These are phyloP conservation scores for Clitocybe nebularis DNA, from an alignment of 1,284 basidiomycete species.

Conservation along the genomic window DNA sequence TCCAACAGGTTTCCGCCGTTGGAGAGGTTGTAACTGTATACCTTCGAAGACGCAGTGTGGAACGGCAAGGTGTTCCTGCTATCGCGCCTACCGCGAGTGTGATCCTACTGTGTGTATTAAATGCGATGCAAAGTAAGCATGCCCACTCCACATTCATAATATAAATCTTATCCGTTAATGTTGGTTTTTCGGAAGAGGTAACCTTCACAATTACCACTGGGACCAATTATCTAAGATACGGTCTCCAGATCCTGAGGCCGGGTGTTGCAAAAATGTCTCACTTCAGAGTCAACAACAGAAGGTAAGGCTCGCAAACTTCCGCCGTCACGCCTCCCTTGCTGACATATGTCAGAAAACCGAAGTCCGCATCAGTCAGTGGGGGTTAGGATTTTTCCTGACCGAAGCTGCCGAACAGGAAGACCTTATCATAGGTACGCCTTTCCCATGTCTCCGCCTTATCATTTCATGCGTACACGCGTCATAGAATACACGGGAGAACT, in stretches of 20 bases:
- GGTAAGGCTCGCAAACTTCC: constrained; percentile 21
- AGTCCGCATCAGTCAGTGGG: constrained; percentile 38
- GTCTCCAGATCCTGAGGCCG: constrained; percentile 21
- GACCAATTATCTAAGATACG: not conserved
- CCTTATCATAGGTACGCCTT: constrained; percentile 43
- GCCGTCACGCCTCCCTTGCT: not conserved
- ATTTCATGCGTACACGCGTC: constrained; percentile 18
- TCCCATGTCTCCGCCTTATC: not conserved
- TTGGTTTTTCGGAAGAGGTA: constrained; percentile 14
- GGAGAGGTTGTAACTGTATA: constrained; percentile 43
- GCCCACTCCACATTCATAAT: not conserved
- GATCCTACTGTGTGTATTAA: constrained; percentile 45
- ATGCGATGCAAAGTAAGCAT: constrained; percentile 34
- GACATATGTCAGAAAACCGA: constrained; percentile 29
- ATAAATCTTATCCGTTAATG: not conserved
- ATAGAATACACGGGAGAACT: constrained; percentile 58
- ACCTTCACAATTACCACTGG: not conserved
- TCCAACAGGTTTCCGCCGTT: constrained; percentile 34
- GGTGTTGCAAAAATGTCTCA: constrained; percentile 36
- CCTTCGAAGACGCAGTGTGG: constrained; percentile 19
- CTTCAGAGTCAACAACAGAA: constrained; percentile 40
- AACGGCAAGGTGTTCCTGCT: constrained; percentile 42
- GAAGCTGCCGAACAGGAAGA: constrained; percentile 35
- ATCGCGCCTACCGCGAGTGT: constrained; percentile 43
- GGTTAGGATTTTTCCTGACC: constrained; percentile 49